Conservation (phyloP, 2,329 filamentous ascomycete species). For the Zarea fungicola region DNA sequence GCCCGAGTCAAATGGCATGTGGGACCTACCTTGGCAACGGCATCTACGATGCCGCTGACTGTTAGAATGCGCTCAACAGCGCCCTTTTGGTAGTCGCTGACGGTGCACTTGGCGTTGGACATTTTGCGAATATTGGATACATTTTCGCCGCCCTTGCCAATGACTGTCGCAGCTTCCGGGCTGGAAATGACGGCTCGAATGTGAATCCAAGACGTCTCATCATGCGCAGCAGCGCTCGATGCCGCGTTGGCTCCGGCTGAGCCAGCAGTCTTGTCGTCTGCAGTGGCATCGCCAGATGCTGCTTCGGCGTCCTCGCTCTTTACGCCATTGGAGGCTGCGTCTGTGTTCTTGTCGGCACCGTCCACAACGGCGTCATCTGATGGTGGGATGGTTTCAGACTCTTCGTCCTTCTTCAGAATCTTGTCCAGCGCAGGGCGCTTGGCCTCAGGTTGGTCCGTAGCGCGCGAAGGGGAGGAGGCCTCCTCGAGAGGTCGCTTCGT, state of each 20-base stretch:
- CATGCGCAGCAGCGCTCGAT: slow-evolving; percentile 53
- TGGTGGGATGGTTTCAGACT: slow-evolving; percentile 39
- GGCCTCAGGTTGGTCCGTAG: slow-evolving; percentile 89
- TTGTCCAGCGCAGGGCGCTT: slow-evolving; percentile 97
- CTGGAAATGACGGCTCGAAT: slow-evolving; percentile 96
- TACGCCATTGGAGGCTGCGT: slow-evolving; percentile 45
- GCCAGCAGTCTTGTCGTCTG: slow-evolving; percentile 44
- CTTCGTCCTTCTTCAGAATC: slow-evolving; percentile 64
- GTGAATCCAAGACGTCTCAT: slow-evolving; percentile 95
- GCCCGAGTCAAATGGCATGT: too few relatives aligned
- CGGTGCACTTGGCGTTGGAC: slow-evolving; percentile 96
- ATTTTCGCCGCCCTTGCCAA: slow-evolving; percentile 98
- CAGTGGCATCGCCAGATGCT: slow-evolving; percentile 46
- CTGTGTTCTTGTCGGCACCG: slow-evolving; percentile 43
- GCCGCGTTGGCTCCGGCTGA: slow-evolving; percentile 33
- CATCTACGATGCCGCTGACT: slow-evolving; percentile 93
- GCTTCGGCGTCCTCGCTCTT: slow-evolving; percentile 59
- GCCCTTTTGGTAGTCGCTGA: slow-evolving; percentile 95
- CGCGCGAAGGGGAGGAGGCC: slow-evolving; percentile 86
- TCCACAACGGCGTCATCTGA: slow-evolving; percentile 29
- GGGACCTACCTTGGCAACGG: slow-evolving; percentile 83
- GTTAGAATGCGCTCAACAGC: slow-evolving; percentile 97
- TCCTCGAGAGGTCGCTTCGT: slow-evolving; percentile 95
- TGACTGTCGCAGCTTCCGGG: slow-evolving; percentile 93
- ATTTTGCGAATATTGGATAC: slow-evolving; percentile 93